Base-by-base conservation (phyloP, 1,284 basidiomycete species). In the Ganoderma meredithae region DNA sequence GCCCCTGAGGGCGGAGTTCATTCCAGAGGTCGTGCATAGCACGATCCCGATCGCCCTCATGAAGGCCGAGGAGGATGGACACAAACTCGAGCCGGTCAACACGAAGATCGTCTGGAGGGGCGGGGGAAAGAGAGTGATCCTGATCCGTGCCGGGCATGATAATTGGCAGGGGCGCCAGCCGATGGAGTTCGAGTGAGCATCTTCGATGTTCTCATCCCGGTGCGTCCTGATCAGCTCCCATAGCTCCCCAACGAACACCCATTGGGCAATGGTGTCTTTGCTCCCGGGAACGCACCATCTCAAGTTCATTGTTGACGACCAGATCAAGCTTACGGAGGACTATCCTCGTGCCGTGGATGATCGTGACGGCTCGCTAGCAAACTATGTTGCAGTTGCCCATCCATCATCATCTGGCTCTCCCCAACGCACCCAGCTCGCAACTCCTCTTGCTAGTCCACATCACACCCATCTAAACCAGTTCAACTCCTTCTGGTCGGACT, bases 231-330 rank as follows among this genome's bases (percentile, higher is more conserved):
- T 68, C 41, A 67, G 43, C 55, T 59, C 53, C 49, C 43, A 63
- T 63, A 81, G 81, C 64, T 71, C 81, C 49, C 75, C 76, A 39
- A 80, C 81, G 52, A 79, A 80, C 66, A 79, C 77, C 10, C 86
- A 84, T 79, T 81, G 78, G 44, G 80, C 83, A 15, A 84, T 81
- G 67, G 84, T 93, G 52, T 70, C 82, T 19, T 87, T 98, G 3
- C 88, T 91, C 15, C 96, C 97, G 0, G 98, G 97, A 27, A 97
- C 96, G 1, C 97, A 99, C 78, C 94, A 97, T 69, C 87, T 99
- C 78, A 96, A 97, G 73, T 99, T 99, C 84, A 89, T 99, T 73
- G 95, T 99, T 69, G 98, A 99, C 80, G 93, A 95, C 68, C 88
- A 92, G 63, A 96, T 93, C 91, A 89, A 92, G 68, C 83, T 91